Evolutionary conservation across 2,329 filamentous ascomycete species (phyloP).

Genomic region (Aaosphaeria pasadenensis): DNA sequence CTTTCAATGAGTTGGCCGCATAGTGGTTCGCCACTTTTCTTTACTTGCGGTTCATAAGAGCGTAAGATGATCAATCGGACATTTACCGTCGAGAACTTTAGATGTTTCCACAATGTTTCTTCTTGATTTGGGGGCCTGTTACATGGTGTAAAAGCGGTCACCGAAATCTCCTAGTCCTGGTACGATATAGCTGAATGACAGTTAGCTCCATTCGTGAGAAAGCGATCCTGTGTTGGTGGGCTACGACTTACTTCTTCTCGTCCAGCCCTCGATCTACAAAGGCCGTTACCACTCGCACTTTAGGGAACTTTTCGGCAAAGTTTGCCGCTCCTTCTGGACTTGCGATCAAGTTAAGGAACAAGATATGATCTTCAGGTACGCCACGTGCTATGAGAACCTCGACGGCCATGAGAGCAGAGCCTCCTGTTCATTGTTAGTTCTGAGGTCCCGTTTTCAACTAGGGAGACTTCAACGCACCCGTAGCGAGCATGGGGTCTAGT

Average conservation of each 20-base stretch:
- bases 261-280: constrained; percentile 97
- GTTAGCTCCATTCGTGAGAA: neutral
- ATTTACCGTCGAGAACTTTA: too few relatives aligned
- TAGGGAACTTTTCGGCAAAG: constrained; percentile 86
- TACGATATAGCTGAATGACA: constrained; percentile 76
- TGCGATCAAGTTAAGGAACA: constrained; percentile 97
- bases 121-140: constrained; percentile 10
- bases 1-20: too few relatives aligned
- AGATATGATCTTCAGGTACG: constrained; percentile 89
- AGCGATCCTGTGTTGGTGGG: neutral
- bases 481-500: constrained; percentile 98
- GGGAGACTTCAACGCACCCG: constrained; percentile 56
- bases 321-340: constrained; percentile 88
- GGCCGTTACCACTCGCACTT: constrained; percentile 86
- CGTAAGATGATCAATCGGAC: too few relatives aligned
- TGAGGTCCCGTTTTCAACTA: neutral
- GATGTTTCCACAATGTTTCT: neutral
- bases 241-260: constrained; percentile 82
- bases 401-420: constrained; percentile 94
- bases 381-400: constrained; percentile 86
- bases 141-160: constrained; percentile 93
- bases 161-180: constrained; percentile 94
- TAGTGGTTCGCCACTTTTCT: too few relatives aligned
- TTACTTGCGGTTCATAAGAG: too few relatives aligned
- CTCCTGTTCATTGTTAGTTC: constrained; percentile 57